phyloP scores from a whole-genome alignment of 2,329 filamentous ascomycete genomes.

The Claviceps africana region DNA sequence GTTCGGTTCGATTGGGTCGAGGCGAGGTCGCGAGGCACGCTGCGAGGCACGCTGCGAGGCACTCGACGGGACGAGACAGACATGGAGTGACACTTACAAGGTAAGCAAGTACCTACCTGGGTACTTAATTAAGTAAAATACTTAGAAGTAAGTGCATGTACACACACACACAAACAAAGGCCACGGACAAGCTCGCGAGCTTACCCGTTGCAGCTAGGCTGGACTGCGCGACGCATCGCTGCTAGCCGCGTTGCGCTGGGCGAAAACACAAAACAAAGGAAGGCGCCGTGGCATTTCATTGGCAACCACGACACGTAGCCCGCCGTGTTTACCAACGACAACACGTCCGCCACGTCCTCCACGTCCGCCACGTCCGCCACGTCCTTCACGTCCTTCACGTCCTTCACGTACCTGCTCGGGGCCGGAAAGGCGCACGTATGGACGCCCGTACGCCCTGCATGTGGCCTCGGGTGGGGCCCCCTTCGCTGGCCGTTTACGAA shows the following conservation, averaged over 20 bases:
- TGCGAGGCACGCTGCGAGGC: neutral
- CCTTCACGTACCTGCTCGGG: neutral
- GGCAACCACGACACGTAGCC: neutral
- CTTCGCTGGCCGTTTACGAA: conserved; percentile 5
- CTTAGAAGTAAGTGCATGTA: no score
- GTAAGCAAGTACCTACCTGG: no score
- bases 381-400: neutral
- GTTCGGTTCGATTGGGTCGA: no score
- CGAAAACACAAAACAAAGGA: neutral
- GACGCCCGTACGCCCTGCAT: neutral
- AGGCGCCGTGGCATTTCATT: neutral
- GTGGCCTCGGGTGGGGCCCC: conserved; percentile 4
- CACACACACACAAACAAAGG: no score
- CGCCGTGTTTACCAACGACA: neutral
- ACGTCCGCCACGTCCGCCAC: no score
- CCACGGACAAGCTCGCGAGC: neutral
- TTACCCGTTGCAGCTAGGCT: neutral
- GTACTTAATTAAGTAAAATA: no score
- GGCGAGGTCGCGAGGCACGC: no score
- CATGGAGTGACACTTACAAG: no score
- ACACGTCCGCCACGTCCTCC: neutral
- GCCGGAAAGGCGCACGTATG: neutral
- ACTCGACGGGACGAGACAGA: neutral
- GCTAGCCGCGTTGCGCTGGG: neutral
- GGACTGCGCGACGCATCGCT: neutral